Conservation (phyloP, 768 basidiomycete genomes). For the Pleurotus pulmonarius region DNA sequence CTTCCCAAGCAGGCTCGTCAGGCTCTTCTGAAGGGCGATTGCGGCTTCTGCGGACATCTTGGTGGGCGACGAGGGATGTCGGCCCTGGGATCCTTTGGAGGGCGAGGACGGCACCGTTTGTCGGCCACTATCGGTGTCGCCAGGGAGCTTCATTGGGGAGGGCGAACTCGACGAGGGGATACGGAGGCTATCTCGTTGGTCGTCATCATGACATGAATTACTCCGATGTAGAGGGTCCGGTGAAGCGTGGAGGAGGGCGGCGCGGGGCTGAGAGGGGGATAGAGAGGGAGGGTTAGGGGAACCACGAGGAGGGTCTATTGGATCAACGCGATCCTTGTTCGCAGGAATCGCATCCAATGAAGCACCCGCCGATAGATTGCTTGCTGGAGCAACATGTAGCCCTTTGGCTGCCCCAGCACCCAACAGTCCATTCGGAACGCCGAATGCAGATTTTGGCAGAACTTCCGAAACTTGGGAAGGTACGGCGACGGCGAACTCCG, state of each 20-base stretch:
- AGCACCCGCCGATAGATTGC: background rate
- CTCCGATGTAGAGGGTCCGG: background rate
- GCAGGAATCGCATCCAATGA: background rate
- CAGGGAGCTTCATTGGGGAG: slow-evolving; percentile 47
- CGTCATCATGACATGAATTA: background rate
- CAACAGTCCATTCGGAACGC: background rate
- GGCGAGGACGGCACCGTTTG: slow-evolving; percentile 21
- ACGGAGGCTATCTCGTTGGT: slow-evolving; percentile 12
- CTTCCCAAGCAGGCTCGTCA: slow-evolving; percentile 69
- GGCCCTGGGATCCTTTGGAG: slow-evolving; percentile 1
- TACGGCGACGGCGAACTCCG: slow-evolving; percentile 7
- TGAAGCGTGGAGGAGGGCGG: background rate
- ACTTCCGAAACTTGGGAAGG: slow-evolving; percentile 8
- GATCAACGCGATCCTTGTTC: background rate
- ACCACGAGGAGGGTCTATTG: background rate
- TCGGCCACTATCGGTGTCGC: slow-evolving; percentile 12
- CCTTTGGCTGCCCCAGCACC: background rate
- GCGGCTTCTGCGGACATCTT: slow-evolving; percentile 45
- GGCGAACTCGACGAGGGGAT: slow-evolving; percentile 62
- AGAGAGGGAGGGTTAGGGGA: background rate
- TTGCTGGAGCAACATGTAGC: background rate
- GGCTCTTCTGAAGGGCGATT: slow-evolving; percentile 64
- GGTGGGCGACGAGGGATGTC: slow-evolving; percentile 27
- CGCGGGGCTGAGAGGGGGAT: background rate
- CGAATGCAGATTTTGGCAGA: background rate